Evolutionary conservation across 148 eudicot genomes (phyloP).

Genomic region (Persicaria tinctoria): DNA sequence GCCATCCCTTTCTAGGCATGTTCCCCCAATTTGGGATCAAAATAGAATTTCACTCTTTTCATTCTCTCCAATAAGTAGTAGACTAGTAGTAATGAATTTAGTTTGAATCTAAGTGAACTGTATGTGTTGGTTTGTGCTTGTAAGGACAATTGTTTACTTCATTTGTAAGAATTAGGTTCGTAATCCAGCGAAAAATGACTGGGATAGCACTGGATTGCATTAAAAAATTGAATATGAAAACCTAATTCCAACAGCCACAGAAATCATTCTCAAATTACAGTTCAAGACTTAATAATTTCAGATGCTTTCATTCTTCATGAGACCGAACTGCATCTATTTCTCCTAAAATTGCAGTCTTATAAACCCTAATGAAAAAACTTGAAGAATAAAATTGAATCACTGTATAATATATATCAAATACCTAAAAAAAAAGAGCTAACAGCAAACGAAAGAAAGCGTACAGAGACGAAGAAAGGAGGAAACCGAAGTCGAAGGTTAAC

Average conservation of each 20-base stretch:
- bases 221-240: neutral
- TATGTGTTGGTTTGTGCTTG: too few species aligned
- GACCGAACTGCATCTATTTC: neutral
- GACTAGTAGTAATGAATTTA: too few species aligned
- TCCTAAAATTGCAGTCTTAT: neutral
- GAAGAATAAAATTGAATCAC: neutral
- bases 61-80: too few species aligned
- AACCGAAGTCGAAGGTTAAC: neutral
- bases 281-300: neutral
- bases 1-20: too few species aligned
- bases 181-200: too few species aligned
- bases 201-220: too few species aligned
- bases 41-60: too few species aligned
- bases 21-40: too few species aligned
- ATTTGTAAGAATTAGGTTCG: too few species aligned
- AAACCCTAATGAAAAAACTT: neutral
- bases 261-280: neutral
- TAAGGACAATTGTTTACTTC: too few species aligned
- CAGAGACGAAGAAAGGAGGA: neutral
- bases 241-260: neutral
- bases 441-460: neutral
- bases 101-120: too few species aligned
- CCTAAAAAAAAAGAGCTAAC: neutral
- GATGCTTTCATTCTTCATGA: neutral
- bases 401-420: too few species aligned